Evolutionary conservation across 192 early-diverging fungal genomes (phyloP).

Genomic region (Dissophora globulifera): DNA sequence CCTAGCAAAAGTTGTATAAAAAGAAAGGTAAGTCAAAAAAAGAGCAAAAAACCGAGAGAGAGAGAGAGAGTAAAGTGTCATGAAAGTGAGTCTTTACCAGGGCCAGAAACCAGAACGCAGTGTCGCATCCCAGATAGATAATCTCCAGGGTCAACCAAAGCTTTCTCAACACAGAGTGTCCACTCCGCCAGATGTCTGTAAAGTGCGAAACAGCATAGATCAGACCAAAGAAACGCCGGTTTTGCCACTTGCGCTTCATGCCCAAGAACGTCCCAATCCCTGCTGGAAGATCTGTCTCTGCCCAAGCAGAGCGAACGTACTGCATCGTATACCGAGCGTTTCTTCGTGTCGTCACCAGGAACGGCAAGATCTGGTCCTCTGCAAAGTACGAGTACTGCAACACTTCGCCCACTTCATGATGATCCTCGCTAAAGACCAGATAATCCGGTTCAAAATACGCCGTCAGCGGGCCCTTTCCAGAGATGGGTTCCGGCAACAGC

Average conservation of each 20-base stretch:
- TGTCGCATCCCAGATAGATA: constrained; percentile 50
- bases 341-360: constrained; percentile 27
- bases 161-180: constrained; percentile 35
- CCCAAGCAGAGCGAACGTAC: constrained; percentile 48
- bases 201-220: constrained; percentile 47
- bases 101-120: constrained; percentile 49
- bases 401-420: constrained; percentile 41
- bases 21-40: background rate
- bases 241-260: constrained; percentile 55
- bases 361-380: constrained; percentile 52
- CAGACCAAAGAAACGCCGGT: constrained; percentile 43
- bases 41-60: no score
- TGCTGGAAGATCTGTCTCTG: constrained; percentile 42
- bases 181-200: constrained; percentile 41
- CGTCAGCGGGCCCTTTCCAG: constrained; percentile 46
- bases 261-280: constrained; percentile 44
- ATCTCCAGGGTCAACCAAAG: constrained; percentile 50
- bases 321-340: constrained; percentile 45
- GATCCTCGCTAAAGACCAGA: constrained; percentile 43
- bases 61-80: no score
- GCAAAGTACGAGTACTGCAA: constrained; percentile 45
- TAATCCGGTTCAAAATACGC: constrained; percentile 52
- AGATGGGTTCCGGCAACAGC: constrained; percentile 38
- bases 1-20: constrained; percentile 6
- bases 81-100: constrained; percentile 10